Conservation (phyloP, 2,329 filamentous ascomycete species). For the Rosellinia necatrix region DNA sequence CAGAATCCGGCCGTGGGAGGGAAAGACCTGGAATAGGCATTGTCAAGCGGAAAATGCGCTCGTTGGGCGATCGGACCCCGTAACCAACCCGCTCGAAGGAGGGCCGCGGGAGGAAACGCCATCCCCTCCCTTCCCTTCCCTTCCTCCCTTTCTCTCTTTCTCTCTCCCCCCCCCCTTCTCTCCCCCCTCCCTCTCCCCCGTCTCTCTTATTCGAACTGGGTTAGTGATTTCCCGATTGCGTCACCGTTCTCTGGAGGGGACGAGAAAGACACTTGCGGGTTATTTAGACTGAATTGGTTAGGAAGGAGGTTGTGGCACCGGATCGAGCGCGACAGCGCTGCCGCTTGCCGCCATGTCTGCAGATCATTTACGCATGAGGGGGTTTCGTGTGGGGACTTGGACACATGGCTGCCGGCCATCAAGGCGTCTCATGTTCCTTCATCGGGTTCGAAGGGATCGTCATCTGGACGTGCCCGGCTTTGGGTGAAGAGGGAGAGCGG, state of each 20-base stretch:
- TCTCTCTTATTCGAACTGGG: too few relatives aligned
- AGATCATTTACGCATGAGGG: slow-evolving; percentile 21
- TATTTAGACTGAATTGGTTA: not conserved
- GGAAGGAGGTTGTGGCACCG: slow-evolving; percentile 18
- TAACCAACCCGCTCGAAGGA: too few relatives aligned
- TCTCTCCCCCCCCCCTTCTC: too few relatives aligned
- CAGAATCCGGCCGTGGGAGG: slow-evolving; percentile 16
- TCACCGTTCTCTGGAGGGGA: too few relatives aligned
- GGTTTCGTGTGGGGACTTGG: slow-evolving; percentile 11
- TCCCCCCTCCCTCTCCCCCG: too few relatives aligned
- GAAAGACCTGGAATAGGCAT: not conserved
- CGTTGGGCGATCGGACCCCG: slow-evolving; percentile 8
- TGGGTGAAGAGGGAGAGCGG: not conserved
- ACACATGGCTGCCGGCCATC: slow-evolving; percentile 24
- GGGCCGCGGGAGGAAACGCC: too few relatives aligned
- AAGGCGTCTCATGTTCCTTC: slow-evolving; percentile 4
- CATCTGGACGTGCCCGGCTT: not conserved
- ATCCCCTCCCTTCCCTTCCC: not conserved
- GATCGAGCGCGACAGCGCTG: slow-evolving; percentile 18
- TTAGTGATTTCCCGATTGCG: too few relatives aligned
- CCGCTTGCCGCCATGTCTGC: slow-evolving; percentile 22
- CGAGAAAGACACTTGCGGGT: not conserved
- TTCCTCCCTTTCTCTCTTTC: not conserved
- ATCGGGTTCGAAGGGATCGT: slow-evolving; percentile 1
- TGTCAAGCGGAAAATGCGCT: slow-evolving; percentile 17